Percentiles rank a stretch among this genome's conserved stretches.
Evolutionary conservation across 1,284 basidiomycete genomes (phyloP).

Genomic region (Xerocomus nothofagi): DNA sequence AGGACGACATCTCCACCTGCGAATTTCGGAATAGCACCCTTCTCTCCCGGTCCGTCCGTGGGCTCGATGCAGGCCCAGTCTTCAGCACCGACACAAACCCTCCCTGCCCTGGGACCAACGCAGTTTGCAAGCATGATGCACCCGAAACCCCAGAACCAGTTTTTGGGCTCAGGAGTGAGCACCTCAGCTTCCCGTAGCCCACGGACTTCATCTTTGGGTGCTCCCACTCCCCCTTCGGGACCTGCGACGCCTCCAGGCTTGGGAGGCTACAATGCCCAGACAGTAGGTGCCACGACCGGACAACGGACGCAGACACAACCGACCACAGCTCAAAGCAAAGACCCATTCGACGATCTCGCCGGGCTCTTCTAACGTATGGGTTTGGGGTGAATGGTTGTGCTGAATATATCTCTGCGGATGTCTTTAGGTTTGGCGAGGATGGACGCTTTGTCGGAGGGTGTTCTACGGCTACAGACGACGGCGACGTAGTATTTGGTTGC

Average conservation of each 20-base stretch:
- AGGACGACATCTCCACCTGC: slow-evolving; percentile 23
- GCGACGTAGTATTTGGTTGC: slow-evolving; percentile 4
- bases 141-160: slow-evolving; percentile 18
- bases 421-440: not conserved
- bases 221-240: slow-evolving; percentile 18
- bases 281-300: slow-evolving; percentile 3
- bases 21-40: not conserved
- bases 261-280: slow-evolving; percentile 21
- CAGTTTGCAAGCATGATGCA: slow-evolving; percentile 21
- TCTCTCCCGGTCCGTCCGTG: slow-evolving; percentile 25
- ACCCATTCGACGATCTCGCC: slow-evolving; percentile 79
- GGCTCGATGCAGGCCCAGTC: slow-evolving; percentile 15
- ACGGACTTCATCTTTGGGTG: slow-evolving; percentile 16
- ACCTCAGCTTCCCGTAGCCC: not conserved
- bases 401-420: not conserved
- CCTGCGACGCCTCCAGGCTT: slow-evolving; percentile 15
- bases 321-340: slow-evolving; percentile 50
- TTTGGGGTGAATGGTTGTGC: not conserved
- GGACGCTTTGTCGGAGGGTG: slow-evolving; percentile 1
- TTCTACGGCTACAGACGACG: not conserved
- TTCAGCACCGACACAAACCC: not conserved
- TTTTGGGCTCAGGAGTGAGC: slow-evolving; percentile 19
- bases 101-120: not conserved
- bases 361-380: slow-evolving; percentile 59
- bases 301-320: slow-evolving; percentile 22